Evolutionary conservation across 495 filamentous ascomycete species (phyloP), one percentile per base, ranked within the genome.

Genomic region (Penicillium paradoxum): DNA sequence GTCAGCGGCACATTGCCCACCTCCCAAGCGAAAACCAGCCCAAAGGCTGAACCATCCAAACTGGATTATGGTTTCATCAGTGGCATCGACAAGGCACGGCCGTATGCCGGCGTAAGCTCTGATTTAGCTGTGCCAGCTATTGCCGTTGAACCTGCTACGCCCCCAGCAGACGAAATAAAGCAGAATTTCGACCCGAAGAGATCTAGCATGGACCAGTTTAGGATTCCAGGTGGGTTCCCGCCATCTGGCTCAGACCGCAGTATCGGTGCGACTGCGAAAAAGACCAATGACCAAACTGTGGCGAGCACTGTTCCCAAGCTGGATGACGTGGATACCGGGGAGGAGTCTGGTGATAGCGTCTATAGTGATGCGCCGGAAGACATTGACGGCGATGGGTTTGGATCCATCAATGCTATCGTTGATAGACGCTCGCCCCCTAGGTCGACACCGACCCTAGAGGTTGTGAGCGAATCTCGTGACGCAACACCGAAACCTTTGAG

Each of bases 321-420:
- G 17, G 51, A 64, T 21, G 65, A 60, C 25, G 62, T 61, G 18
- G 69, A 73, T 34, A 68, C 67, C 6, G 76, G 75, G 40, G 76
- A 74, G 25, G 81, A 83, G n/a, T 76, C 73, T 29, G 73, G 74
- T 22, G 73, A 77, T 27, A 92, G 87, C 66, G 78, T 92, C 42
- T 96, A 92, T 67, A 93, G 88, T 60, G 91, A 96, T 76, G 91
- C 91, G 2, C 84, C 84, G 37, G 91, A 96, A 62, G 87, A 90
- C 48, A 69, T 87, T 0, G 83, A 91, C 36, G 84, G 84, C 5
- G 83, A 85, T 56, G 88, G 86, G 0, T 96, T 91, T 67, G 79
- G 85, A 42, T 95, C 89, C 11, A 82, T 96, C 40, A 82, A 95
- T 69, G 91, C 91, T 24, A 85, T 95, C 38, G 77, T 95, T 2